Conservation (phyloP, 108 stramenopile species). For the Cyclostephanos tholiformis region DNA sequence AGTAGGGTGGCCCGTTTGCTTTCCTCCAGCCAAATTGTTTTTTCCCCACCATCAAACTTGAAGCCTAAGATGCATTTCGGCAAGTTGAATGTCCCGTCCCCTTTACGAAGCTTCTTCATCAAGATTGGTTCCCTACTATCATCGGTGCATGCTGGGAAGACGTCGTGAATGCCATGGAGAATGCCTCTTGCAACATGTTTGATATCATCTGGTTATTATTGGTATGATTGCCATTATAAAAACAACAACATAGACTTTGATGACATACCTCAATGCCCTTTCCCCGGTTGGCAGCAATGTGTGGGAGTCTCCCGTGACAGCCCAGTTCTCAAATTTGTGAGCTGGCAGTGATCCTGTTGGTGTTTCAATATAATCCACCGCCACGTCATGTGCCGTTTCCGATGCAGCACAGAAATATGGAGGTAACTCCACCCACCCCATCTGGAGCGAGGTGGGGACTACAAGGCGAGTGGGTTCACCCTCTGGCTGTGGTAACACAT, state of each 20-base stretch:
- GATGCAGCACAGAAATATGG: too few species aligned
- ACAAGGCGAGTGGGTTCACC: constrained; percentile 21
- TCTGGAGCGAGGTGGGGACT: too few species aligned
- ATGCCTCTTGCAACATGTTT: not conserved
- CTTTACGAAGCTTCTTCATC: constrained; percentile 42
- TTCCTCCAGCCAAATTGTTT: constrained; percentile 13
- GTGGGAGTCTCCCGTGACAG: too few species aligned
- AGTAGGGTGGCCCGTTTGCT: not conserved
- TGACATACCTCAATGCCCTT: not conserved
- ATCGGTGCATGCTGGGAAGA: constrained; percentile 2
- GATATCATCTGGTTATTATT: not conserved
- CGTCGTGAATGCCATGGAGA: constrained; percentile 10
- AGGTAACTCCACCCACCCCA: too few species aligned
- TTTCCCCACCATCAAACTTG: constrained; percentile 4
- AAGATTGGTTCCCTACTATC: constrained; percentile 40
- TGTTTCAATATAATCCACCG: constrained; percentile 19
- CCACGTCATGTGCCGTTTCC: constrained; percentile 48
- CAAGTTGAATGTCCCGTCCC: constrained; percentile 4
- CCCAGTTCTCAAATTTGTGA: constrained; percentile 6
- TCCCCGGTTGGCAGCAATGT: not conserved
- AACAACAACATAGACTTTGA: constrained; percentile 39
- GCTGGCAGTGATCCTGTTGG: not conserved
- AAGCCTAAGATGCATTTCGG: constrained; percentile 17
- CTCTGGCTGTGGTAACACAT: constrained; percentile 16
- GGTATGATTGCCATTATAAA: constrained; percentile 10